Evolutionary conservation across 306 rosid genomes (phyloP).

Genomic region (Coriaria nepalensis): DNA sequence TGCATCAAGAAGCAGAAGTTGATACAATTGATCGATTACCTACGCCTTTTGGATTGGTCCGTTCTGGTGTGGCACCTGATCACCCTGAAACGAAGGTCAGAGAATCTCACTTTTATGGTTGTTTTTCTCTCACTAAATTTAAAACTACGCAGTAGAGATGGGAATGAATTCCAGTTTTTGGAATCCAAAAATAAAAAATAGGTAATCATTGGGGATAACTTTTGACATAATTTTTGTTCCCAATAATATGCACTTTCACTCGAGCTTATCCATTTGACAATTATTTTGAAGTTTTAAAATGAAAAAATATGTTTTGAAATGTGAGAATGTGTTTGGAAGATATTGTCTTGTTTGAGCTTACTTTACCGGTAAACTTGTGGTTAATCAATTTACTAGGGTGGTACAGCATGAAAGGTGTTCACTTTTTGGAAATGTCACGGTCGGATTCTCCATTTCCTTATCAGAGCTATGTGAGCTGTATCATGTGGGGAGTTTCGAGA

Average conservation of each 20-base stretch:
- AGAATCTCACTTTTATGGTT: neutral
- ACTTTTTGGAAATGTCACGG: slow-evolving; percentile 58
- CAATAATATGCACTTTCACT: too few relatives aligned
- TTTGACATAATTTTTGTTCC: too few relatives aligned
- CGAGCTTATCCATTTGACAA: too few relatives aligned
- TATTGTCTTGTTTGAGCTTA: slow-evolving; percentile 30
- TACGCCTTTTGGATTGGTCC: slow-evolving; percentile 78
- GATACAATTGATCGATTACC: slow-evolving; percentile 84
- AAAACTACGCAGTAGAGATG: neutral
- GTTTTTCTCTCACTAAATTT: slow-evolving; percentile 1
- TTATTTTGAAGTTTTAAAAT: too few relatives aligned
- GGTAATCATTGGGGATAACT: too few relatives aligned
- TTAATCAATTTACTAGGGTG: slow-evolving; percentile 69
- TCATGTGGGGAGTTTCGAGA: slow-evolving; percentile 45
- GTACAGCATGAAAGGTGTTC: slow-evolving; percentile 52
- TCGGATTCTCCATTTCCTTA: slow-evolving; percentile 60
- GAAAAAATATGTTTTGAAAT: too few relatives aligned
- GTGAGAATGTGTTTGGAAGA: too few relatives aligned
- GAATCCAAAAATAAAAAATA: too few relatives aligned
- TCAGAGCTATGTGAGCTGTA: slow-evolving; percentile 59
- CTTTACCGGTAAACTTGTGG: slow-evolving; percentile 47
- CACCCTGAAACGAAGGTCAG: slow-evolving; percentile 93
- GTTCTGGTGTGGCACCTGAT: slow-evolving; percentile 93
- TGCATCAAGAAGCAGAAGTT: slow-evolving; percentile 47
- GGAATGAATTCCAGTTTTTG: too few relatives aligned